Base-by-base conservation (phyloP, 495 filamentous ascomycete genomes). In the Penicillium roqueforti region DNA sequence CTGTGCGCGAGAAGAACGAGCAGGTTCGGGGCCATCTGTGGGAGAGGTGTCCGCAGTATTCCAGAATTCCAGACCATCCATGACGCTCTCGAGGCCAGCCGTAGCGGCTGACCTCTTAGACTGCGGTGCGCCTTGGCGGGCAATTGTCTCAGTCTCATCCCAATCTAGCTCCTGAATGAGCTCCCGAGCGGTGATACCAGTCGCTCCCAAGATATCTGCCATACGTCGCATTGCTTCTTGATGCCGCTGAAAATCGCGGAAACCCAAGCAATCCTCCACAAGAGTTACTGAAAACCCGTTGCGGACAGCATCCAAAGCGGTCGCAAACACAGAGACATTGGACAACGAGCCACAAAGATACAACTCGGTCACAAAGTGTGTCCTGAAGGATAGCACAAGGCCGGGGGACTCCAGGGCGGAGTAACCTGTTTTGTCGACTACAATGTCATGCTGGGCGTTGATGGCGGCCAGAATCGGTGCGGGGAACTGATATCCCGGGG, bases 261-360 rank as follows among this genome's bases (percentile, higher is more conserved):
- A 97, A 10, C 91, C 93, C 38, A 96, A 77, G 65, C 92, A 97
- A 65, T 98, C 91, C 43, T 92, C 87, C 25, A 98, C 73, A 11
- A 98, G 71, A 5, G 87, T 91, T 53, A 96, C 88, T 22, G 83
- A 80, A 58, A 93, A 86, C 11, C 93, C 93, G 66, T 96, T 86
- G 14, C 83, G 82, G 0, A 88, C 92, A 2, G 93, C 93, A 62
- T 97, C 93, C 43, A 95, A 74, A 20, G 91, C 92, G 2, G 93
- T 98, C 8, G 93, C 93, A 62, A 91, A 93, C 26, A 97, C 84
- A 20, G 91, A 91, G 26, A 90, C 76, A 66, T 97, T 97, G 13
- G 88, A 91, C 32, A 92, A 74, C n/a, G 87, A 82, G 11, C 93
- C 93, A 60, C 91, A 96, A 5, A 98, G 79, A 63, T 88, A 97